These are phyloP conservation scores for Fusarium pseudonygamai DNA, from an alignment of 2,329 filamentous ascomycete species.

Conservation along the genomic window DNA sequence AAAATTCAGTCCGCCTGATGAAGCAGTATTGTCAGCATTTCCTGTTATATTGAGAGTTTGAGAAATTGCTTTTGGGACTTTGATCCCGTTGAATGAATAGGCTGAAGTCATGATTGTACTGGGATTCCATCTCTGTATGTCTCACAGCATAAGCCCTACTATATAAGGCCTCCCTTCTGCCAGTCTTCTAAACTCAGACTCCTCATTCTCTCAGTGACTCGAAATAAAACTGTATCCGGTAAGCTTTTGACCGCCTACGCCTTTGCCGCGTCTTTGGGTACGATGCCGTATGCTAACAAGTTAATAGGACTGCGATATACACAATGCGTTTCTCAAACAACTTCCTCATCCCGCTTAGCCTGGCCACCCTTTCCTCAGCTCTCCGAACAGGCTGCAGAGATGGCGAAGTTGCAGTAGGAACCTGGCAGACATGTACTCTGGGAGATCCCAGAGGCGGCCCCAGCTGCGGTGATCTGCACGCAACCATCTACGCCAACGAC, in stretches of 20 bases:
- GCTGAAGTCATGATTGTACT: neutral
- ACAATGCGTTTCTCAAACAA: neutral
- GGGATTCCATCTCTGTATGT: neutral
- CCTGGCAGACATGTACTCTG: neutral
- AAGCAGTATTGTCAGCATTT: neutral
- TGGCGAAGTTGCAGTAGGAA: neutral
- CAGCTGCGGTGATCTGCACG: neutral
- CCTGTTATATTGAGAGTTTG: neutral
- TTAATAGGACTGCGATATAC: neutral
- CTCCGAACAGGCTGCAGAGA: neutral
- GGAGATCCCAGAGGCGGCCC: neutral
- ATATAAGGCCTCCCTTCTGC: neutral
- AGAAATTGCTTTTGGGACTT: neutral
- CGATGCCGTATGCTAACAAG: neutral
- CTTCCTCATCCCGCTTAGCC: neutral
- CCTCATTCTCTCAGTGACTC: neutral
- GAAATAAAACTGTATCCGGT: neutral
- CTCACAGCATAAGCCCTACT: too few relatives aligned
- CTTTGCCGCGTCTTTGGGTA: accelerated
- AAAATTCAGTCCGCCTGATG: neutral
- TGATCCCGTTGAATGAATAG: neutral
- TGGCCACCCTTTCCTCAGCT: neutral
- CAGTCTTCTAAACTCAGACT: neutral
- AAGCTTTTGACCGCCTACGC: neutral
- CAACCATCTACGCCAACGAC: neutral